A percentile compares a stretch with the other conserved stretches of the same genome.
phyloP scores from a whole-genome alignment of 23 red algal species.

The Gracilaria domingensis region DNA sequence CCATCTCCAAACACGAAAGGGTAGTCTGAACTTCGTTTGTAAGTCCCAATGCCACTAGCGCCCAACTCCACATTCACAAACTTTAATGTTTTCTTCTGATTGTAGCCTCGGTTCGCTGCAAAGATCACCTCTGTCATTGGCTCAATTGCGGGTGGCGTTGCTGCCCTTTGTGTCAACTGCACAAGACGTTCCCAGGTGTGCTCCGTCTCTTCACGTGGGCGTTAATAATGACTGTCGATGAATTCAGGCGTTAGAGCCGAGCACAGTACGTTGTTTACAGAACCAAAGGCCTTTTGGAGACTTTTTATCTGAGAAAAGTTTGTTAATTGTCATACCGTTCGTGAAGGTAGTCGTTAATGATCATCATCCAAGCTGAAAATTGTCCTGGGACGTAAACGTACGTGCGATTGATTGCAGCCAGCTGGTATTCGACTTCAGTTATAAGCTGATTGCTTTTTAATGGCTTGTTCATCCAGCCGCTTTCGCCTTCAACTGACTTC shows the following conservation, averaged over 20 bases:
- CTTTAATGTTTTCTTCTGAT: not conserved
- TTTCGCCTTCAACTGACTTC: no score
- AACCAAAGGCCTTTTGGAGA: not conserved
- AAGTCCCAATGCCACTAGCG: not conserved
- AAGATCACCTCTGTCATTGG: conserved; percentile 13
- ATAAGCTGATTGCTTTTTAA: not conserved
- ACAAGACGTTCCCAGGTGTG: conserved; percentile 6
- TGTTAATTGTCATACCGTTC: conserved; percentile 12
- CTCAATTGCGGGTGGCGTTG: conserved; percentile 20
- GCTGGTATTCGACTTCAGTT: conserved; percentile 31
- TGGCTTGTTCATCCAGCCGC: no score
- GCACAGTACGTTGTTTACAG: conserved; percentile 6
- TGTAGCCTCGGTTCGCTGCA: conserved; percentile 14
- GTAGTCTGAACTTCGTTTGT: conserved; percentile 24
- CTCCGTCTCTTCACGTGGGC: not conserved
- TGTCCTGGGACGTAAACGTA: conserved; percentile 10
- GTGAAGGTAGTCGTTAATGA: conserved; percentile 21
- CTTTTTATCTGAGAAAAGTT: conserved; percentile 20
- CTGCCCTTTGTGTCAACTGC: conserved; percentile 4
- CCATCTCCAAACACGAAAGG: conserved; percentile 17
- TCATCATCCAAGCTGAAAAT: conserved; percentile 32
- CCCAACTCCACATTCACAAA: conserved; percentile 6
- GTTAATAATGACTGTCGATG: conserved; percentile 14
- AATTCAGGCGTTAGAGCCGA: conserved; percentile 1
- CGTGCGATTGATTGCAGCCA: conserved; percentile 11